phyloP scores from a whole-genome alignment of 345 rosid species.

The Gossypium longicalyx region DNA sequence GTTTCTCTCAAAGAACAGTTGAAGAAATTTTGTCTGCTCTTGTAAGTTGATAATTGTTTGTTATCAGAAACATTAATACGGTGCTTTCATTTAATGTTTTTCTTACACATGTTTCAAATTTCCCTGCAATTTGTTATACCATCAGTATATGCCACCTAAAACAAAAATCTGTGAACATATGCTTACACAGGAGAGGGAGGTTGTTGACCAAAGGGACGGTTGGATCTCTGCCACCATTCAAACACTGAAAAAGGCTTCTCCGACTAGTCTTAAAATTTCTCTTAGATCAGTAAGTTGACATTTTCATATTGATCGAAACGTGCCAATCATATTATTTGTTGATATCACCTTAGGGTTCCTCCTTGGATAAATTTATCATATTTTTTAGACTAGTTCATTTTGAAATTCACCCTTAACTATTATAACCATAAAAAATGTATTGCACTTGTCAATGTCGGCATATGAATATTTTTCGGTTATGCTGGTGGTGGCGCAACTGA shows the following conservation, averaged over 20 bases:
- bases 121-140: not conserved
- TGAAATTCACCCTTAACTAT: not conserved
- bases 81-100: not conserved
- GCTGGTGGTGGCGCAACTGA: not conserved
- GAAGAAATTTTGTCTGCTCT: slow-evolving; percentile 82
- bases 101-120: not conserved
- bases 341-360: not conserved
- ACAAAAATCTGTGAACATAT: slow-evolving; percentile 3
- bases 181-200: slow-evolving; percentile 55
- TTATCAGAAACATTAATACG: not conserved
- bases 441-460: not conserved
- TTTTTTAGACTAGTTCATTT: not conserved
- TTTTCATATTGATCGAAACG: slow-evolving; percentile 11
- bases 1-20: slow-evolving; percentile 68
- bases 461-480: not conserved
- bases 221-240: slow-evolving; percentile 56
- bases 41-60: slow-evolving; percentile 40
- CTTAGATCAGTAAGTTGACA: slow-evolving; percentile 61
- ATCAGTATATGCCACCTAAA: not conserved
- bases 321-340: not conserved
- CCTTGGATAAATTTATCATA: not conserved
- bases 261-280: slow-evolving; percentile 81
- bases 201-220: slow-evolving; percentile 29
- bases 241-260: slow-evolving; percentile 67
- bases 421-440: not conserved